Percentiles rank a stretch among this genome's conserved stretches.
Conservation (phyloP, 202 grass and related monocot genomes). For the Musa balbisiana region DNA sequence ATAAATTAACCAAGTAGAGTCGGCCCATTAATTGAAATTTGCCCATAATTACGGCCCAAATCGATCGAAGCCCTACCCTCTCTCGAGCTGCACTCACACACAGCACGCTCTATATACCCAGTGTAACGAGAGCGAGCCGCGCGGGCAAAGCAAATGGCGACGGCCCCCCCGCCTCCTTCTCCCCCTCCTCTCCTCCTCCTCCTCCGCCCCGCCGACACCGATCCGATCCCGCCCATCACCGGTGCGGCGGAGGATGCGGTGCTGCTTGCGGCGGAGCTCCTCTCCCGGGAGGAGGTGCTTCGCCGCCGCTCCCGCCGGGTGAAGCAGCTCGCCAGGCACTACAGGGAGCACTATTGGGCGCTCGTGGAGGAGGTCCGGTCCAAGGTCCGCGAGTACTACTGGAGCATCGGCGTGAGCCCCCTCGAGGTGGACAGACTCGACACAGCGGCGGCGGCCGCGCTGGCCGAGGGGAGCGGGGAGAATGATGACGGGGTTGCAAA, state of each 20-base stretch:
- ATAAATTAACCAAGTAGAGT: too few relatives aligned
- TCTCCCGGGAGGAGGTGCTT: constrained; percentile 72
- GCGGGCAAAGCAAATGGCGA: too few relatives aligned
- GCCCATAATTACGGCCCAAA: too few relatives aligned
- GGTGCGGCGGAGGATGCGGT: constrained; percentile 22
- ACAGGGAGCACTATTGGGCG: constrained; percentile 58
- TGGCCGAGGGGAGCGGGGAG: background rate
- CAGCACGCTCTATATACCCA: too few relatives aligned
- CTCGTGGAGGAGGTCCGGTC: constrained; percentile 66
- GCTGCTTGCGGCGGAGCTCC: constrained; percentile 28
- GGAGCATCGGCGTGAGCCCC: constrained; percentile 58
- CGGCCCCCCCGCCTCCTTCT: background rate
- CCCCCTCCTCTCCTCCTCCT: background rate
- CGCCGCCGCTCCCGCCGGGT: constrained; percentile 42
- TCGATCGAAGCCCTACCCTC: too few relatives aligned
- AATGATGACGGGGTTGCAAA: background rate
- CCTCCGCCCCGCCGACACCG: background rate
- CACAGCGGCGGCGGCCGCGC: background rate
- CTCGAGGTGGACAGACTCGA: constrained; percentile 36
- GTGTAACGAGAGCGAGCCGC: too few relatives aligned
- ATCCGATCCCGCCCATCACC: constrained; percentile 17
- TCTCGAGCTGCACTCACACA: too few relatives aligned
- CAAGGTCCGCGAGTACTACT: constrained; percentile 59
- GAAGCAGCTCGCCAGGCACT: constrained; percentile 32
- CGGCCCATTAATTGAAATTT: too few relatives aligned